A percentile compares a stretch with the other conserved stretches of the same genome.
phyloP scores from a whole-genome alignment of 2,329 filamentous ascomycete genomes.

The Tolypocladium ovalisporum region DNA sequence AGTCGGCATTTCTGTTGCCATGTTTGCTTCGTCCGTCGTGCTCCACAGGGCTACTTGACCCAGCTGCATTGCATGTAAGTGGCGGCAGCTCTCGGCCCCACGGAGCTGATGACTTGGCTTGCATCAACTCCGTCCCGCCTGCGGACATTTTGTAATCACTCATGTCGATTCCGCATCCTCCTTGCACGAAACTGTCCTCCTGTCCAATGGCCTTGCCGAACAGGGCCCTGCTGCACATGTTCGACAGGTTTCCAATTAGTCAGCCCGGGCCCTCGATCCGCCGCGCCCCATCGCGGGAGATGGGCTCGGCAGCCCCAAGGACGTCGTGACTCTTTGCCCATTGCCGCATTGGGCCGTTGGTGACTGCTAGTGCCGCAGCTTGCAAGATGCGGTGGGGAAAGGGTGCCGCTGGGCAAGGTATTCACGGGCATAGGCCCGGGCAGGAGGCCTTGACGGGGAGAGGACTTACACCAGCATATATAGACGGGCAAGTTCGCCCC shows the following conservation, averaged over 20 bases:
- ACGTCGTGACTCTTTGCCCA: not conserved
- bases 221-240: not conserved
- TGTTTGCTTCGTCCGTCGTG: not conserved
- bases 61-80: not conserved
- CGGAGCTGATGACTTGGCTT: not conserved
- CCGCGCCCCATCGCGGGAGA: not conserved
- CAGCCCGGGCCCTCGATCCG: not conserved
- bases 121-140: not conserved
- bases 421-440: no score
- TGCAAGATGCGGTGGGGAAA: not conserved
- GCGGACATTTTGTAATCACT: not conserved
- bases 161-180: not conserved
- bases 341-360: not conserved
- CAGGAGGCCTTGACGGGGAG: not conserved
- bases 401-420: no score
- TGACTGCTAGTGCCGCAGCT: not conserved
- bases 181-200: not conserved
- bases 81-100: not conserved
- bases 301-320: no score
- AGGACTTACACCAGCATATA: not conserved
- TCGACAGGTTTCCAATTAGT: not conserved
- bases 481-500: not conserved
- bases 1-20: no score
- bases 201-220: not conserved
- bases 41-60: not conserved